Base-by-base conservation (phyloP, 2,329 filamentous ascomycete genomes). In the Exophiala sideris region DNA sequence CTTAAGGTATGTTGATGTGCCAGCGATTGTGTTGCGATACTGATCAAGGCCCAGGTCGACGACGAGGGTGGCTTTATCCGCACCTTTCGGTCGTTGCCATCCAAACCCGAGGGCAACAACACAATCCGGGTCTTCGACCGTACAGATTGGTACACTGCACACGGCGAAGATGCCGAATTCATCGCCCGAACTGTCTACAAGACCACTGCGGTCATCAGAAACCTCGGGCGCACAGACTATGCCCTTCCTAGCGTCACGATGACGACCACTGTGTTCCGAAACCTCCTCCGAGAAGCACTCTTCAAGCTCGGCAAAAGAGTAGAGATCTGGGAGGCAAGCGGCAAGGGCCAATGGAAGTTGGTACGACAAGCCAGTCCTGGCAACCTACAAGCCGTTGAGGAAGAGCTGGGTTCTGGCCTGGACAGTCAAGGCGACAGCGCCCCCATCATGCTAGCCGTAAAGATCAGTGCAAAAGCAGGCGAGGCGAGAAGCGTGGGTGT, bases 31-130 rank as follows among this genome's bases (percentile, higher is more conserved):
- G 35, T 48, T 32, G 39, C 34, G 46, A 35, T 24, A 38, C 48
- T 56, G 58, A 58, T 38, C 50, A 50, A 38, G 16, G 34, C 18
- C 35, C 52, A 91, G 88, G 89, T 97, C 69, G 95, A 99, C 67
- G 94, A 99, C 69, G 94, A 99, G 77, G 85, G 87, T 67, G 91
- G 92, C 63, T 99, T 99, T 78, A 96, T 97, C 75, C 89, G 87
- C 64, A 95, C 91, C 76, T 99, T 95, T 79, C 92, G 92, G 65
- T 87, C 85, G n/a, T 80, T 99, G 2, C 84, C 90, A 5, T 66
- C 77, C 11, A 83, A 84, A 49, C 83, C 84, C 63, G 80, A 84
- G 36, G 87, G 88, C 50, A 65, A 68, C 62, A 71, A 72, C 35
- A 91, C 89, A 0, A 80, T 99, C 50, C 86, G 94, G 50, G 87